phyloP scores from a whole-genome alignment of 441 rosid species.

The Cnidoscolus chayamansa region DNA sequence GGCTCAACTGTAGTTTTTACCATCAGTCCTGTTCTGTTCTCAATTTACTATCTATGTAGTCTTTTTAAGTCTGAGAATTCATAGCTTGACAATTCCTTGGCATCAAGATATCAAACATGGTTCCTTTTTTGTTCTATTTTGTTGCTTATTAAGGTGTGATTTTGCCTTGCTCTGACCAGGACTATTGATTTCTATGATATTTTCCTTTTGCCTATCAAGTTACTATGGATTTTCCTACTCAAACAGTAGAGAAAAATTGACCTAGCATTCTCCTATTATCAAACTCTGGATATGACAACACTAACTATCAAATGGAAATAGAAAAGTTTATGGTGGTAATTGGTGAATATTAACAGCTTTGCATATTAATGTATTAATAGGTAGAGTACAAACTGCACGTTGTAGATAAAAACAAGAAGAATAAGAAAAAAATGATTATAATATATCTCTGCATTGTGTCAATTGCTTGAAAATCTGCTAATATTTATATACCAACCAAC shows the following conservation, averaged over 20 bases:
- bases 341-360: constrained; percentile 1
- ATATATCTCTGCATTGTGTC: neutral
- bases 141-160: neutral
- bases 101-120: constrained; percentile 6
- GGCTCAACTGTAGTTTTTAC: too few relatives aligned
- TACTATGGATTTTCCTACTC: neutral
- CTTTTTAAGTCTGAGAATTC: neutral
- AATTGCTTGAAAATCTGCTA: constrained; percentile 17
- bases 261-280: neutral
- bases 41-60: neutral
- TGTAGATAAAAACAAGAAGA: neutral
- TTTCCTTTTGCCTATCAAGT: neutral
- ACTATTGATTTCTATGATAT: neutral
- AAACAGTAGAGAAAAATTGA: neutral
- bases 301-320: neutral
- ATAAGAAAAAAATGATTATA: neutral
- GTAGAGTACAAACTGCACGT: neutral
- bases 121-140: neutral
- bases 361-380: neutral
- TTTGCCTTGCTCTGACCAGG: neutral
- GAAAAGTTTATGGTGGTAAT: neutral
- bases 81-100: neutral
- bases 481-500: constrained; percentile 14
- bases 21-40: neutral
- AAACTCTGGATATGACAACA: neutral